Percentiles rank a stretch among this genome's conserved stretches.
Evolutionary conservation across 495 filamentous ascomycete genomes (phyloP).

Genomic region (Talaromyces borbonicus): DNA sequence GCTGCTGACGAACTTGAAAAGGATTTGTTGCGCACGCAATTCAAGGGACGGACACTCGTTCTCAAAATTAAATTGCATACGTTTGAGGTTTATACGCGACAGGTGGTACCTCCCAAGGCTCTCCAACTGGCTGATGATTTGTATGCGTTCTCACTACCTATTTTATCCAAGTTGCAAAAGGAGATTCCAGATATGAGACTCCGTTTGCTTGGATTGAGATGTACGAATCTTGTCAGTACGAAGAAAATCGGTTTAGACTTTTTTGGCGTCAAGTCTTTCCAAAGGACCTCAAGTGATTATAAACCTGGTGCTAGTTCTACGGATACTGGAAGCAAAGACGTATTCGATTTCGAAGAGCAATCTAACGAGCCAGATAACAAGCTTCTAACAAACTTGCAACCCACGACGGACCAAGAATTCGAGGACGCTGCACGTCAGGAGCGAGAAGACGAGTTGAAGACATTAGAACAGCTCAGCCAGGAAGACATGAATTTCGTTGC

Average conservation of each 20-base stretch:
- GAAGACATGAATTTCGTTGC: conserved; percentile 24
- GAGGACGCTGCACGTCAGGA: conserved; percentile 56
- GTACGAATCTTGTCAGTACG: conserved; percentile 76
- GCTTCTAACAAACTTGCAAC: conserved; percentile 44
- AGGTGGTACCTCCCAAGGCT: conserved; percentile 63
- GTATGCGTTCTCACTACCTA: conserved; percentile 71
- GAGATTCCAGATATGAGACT: conserved; percentile 76
- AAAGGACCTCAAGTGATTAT: conserved; percentile 11
- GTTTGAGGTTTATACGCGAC: conserved; percentile 82
- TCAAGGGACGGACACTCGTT: conserved; percentile 81
- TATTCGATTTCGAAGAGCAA: conserved; percentile 2
- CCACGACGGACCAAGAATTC: conserved; percentile 60
- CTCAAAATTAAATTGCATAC: conserved; percentile 93
- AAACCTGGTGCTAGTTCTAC: too few species aligned
- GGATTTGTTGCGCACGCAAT: conserved; percentile 67
- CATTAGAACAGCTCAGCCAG: conserved; percentile 54
- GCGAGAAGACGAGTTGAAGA: conserved; percentile 52
- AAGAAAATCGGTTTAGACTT: conserved; percentile 71
- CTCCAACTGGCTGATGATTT: conserved; percentile 68
- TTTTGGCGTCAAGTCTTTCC: conserved; percentile 49
- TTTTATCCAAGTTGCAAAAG: conserved; percentile 75
- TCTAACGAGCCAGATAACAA: neutral
- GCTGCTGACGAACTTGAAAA: conserved; percentile 83
- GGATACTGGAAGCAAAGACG: conserved; percentile 1
- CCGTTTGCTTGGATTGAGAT: conserved; percentile 79